A percentile compares a stretch with the other conserved stretches of the same genome.
Evolutionary conservation across 2,329 filamentous ascomycete genomes (phyloP).

Genomic region (Verticillium albo-atrum): DNA sequence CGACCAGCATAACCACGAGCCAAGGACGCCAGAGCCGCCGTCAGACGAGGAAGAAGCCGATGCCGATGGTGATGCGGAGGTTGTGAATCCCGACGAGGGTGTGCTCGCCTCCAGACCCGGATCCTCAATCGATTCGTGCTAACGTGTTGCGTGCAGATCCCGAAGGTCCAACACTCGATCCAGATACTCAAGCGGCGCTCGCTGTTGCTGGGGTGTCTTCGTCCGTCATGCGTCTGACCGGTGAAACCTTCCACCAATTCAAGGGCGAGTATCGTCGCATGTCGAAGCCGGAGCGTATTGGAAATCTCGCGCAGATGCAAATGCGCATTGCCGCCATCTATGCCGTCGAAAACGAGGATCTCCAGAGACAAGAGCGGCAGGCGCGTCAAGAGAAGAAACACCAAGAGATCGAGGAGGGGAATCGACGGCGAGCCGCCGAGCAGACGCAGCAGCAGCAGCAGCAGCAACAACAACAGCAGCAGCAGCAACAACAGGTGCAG

Average conservation of each 20-base stretch:
- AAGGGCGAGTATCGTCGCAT: slow-evolving; percentile 39
- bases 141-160: slow-evolving; percentile 6
- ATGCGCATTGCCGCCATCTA: slow-evolving; percentile 39
- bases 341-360: slow-evolving; percentile 38
- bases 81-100: slow-evolving; percentile 16
- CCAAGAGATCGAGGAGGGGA: slow-evolving; percentile 29
- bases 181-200: slow-evolving; percentile 30
- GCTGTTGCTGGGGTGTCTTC: slow-evolving; percentile 34
- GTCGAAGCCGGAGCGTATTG: slow-evolving; percentile 32
- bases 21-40: slow-evolving; percentile 37
- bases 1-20: slow-evolving; percentile 39
- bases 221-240: slow-evolving; percentile 32
- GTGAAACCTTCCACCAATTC: slow-evolving; percentile 39
- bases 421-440: slow-evolving; percentile 19
- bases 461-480: slow-evolving; percentile 9
- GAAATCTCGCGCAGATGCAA: slow-evolving; percentile 33
- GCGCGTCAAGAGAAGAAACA: slow-evolving; percentile 33
- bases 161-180: slow-evolving; percentile 26
- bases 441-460: slow-evolving; percentile 19
- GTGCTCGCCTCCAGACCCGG: not conserved
- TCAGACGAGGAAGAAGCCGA: slow-evolving; percentile 29
- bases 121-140: not conserved
- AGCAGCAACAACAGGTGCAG: slow-evolving; percentile 11
- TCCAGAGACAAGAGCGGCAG: slow-evolving; percentile 33
- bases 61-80: slow-evolving; percentile 15